Evolutionary conservation across 148 eudicot species (phyloP), one percentile per base, ranked within the genome.

Genomic region (Chenopodium suecicum): DNA sequence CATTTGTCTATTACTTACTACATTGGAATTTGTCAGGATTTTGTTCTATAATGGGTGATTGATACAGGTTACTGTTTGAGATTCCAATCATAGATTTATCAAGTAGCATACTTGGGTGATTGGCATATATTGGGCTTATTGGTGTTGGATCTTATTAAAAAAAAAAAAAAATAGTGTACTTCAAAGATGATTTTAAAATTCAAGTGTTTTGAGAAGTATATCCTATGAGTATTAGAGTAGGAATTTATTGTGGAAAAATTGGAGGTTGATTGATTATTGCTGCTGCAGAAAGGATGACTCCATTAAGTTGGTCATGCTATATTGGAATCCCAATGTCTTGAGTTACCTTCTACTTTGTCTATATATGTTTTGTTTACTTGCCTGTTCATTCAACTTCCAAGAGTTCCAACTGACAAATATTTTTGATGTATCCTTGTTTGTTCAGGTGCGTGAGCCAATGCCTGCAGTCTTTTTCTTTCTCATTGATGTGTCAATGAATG

Each of bases 361-460:
- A 29, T 54, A 31, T 27, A 22, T 65, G 46, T 25, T 19, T 47
- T 67, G 65, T 60, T 70, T 85, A 12, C 79, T 63, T 68, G 20
- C 41, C 62, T 70, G 23, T 68, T 66, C 25, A 6, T 58, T 12
- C 52, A 80, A 76, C 71, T 64, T 60, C n/a, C 62, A 69, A 65
- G 9, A 41, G 8, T 6, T 41, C 44, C 16, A 44, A 79, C 69
- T 81, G 68, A 74, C 70, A 48, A 34, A 32, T 22, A 17, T 52
- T 13, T 31, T 62, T 16, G 17, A 46, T 65, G 11, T 46, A 20
- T 62, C 29, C 29, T 81, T 74, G 48, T 74, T 22, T 81, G 74
- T 63, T 32, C 88, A 95, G 98, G 98, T 95, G 81, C 98, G 98
- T 78, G 97, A 93, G 84, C 98, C 98, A 22, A 95, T 95, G 98